Evolutionary conservation across 1,139 yeast genomes (phyloP), one percentile per base, ranked within the genome.

Genomic region (Taphrina populina): DNA sequence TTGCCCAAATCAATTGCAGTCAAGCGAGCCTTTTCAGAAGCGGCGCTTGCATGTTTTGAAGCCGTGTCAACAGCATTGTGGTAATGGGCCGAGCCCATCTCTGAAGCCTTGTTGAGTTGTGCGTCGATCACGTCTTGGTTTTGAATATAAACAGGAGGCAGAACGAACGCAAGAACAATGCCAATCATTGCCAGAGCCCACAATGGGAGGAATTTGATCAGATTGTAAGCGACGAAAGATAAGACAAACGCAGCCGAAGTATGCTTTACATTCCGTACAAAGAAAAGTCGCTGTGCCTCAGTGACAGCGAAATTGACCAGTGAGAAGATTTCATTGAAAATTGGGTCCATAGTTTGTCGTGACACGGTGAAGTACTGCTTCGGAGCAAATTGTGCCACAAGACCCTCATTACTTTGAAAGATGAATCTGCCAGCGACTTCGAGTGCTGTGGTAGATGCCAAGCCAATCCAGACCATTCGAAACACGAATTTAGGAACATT

Each of bases 91-190:
- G 56, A 32, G 6, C 47, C 82, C 54, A 79, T 65, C 62, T 77
- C 73, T 62, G 82, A 72, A 68, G 75, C 77, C 63, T 81, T 76
- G 60, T 78, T 78, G 58, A 84, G 77, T 56, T 81, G 79, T 54
- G 83, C 82, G 71, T 90, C 95, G 69, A 92, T 84, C 73, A 85
- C 84, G 66, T 76, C 76, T 76, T 88, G 83, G 78, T 86, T 82
- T 64, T 76, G 77, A 63, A 78, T 72, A 75, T 90, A 92, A 62
- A 85, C 66, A 30, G 79, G 80, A 60, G 98, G 97, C 52, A 80
- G 72, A 46, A 94, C 73, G 77, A 92, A 92, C 19, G 85, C 77
- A 32, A 76, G 69, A 54, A 87, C 71, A 57, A 84, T 80, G 43
- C 79, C 70, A 39, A 39, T 8, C 19, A 23, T 73, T 39, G 81